Evolutionary conservation across 768 basidiomycete species (phyloP).

Genomic region (Coprinopsis sp.): DNA sequence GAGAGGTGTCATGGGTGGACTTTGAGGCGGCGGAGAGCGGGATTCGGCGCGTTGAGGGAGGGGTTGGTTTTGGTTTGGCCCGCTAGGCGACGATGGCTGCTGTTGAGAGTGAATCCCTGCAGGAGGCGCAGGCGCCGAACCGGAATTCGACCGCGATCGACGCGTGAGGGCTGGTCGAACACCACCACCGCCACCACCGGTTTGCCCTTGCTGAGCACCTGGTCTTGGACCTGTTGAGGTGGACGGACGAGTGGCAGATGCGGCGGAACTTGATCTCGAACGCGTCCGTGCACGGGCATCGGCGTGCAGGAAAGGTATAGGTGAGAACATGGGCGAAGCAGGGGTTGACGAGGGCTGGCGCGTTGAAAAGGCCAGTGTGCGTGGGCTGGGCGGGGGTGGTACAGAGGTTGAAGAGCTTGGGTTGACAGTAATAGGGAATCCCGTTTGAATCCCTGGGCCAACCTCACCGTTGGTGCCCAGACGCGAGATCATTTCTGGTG

Average conservation of each 20-base stretch:
- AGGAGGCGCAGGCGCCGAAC: too few relatives aligned
- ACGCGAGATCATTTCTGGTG: too few relatives aligned
- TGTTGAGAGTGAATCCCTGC: too few relatives aligned
- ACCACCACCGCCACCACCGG: too few relatives aligned
- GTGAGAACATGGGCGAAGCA: slow-evolving; percentile 79
- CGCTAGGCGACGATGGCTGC: too few relatives aligned
- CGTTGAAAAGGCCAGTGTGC: slow-evolving; percentile 40
- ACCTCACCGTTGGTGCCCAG: too few relatives aligned
- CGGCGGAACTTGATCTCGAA: slow-evolving; percentile 4
- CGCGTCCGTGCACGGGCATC: slow-evolving; percentile 76
- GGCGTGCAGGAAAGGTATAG: slow-evolving; percentile 82
- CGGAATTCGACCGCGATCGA: too few relatives aligned
- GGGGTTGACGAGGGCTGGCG: slow-evolving; percentile 47
- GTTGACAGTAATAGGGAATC: neutral
- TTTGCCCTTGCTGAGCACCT: neutral
- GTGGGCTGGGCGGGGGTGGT: slow-evolving; percentile 28
- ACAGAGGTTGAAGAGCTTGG: neutral
- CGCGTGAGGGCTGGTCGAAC: too few relatives aligned
- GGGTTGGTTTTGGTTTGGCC: too few relatives aligned
- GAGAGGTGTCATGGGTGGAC: slow-evolving; percentile 74
- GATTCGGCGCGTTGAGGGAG: too few relatives aligned
- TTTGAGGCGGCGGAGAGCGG: slow-evolving; percentile 22
- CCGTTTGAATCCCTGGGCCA: too few relatives aligned
- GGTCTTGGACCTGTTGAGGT: neutral
- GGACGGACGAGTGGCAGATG: neutral